Percentiles rank a stretch among this genome's conserved stretches.
phyloP scores from a whole-genome alignment of 139 green algal species.

The Chlamydomonas schloesseri region DNA sequence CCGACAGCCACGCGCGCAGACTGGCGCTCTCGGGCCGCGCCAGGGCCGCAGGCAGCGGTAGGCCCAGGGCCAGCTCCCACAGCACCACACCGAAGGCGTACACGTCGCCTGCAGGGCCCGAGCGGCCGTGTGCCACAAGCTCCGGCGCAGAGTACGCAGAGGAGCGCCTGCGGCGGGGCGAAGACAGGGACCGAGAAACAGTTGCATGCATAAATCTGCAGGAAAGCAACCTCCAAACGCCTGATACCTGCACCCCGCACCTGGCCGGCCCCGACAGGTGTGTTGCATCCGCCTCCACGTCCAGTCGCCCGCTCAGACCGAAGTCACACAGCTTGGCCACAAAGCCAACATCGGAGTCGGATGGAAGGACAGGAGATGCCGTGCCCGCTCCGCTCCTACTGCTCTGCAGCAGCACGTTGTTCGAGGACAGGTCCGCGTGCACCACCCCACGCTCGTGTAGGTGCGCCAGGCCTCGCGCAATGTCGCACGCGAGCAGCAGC shows the following conservation, averaged over 20 bases:
- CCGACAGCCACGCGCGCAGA: background rate
- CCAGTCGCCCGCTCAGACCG: background rate
- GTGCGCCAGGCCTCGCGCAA: background rate
- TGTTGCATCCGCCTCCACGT: background rate
- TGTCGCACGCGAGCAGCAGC: background rate
- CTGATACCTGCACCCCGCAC: too few species aligned
- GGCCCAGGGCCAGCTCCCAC: background rate
- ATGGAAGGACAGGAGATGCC: too few species aligned
- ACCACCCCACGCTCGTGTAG: background rate
- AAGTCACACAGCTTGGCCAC: background rate
- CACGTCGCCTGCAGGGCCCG: background rate
- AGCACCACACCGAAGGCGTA: background rate
- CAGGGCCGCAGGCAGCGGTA: background rate
- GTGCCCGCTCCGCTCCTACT: too few species aligned
- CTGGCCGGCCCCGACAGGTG: background rate
- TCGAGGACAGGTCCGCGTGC: background rate
- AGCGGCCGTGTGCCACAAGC: background rate
- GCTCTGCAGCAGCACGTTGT: background rate
- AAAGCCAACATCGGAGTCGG: background rate
- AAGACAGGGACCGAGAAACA: too few species aligned
- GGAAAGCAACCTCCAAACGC: too few species aligned
- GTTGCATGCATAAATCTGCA: too few species aligned
- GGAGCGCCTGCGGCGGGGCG: background rate
- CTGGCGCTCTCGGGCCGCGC: background rate
- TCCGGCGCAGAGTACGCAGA: background rate